Conservation (phyloP, 2,329 filamentous ascomycete species). For the Trichoderma atrobrunneum region DNA sequence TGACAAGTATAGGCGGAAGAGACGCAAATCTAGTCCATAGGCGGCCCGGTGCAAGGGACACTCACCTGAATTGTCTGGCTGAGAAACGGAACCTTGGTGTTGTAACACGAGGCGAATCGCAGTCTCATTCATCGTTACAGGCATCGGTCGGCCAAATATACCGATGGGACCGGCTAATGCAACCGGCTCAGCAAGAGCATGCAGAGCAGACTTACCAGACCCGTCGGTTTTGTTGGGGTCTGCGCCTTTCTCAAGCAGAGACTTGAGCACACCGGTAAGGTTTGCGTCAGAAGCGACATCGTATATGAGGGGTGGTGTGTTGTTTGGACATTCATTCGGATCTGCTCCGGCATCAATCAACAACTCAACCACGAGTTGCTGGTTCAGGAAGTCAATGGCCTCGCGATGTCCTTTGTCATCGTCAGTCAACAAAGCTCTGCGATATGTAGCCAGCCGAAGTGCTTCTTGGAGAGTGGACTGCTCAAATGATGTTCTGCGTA, state of each 20-base stretch:
- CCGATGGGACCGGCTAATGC: not conserved
- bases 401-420: not conserved
- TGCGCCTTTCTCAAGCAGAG: conserved; percentile 28
- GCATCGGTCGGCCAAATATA: not conserved
- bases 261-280: conserved; percentile 23
- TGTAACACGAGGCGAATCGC: conserved; percentile 24
- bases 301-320: conserved; percentile 8
- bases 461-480: not conserved
- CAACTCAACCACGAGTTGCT: conserved; percentile 22
- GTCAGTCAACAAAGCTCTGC: not conserved
- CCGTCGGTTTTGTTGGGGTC: conserved; percentile 22
- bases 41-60: conserved; percentile 26
- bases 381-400: conserved; percentile 21
- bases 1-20: conserved; percentile 25
- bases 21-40: conserved; percentile 18
- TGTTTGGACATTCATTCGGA: conserved; percentile 12
- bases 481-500: conserved; percentile 10
- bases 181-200: conserved; percentile 21
- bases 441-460: not conserved
- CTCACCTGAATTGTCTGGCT: conserved; percentile 25
- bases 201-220: conserved; percentile 24
- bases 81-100: conserved; percentile 23
- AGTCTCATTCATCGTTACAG: conserved; percentile 16
- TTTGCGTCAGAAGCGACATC: conserved; percentile 9
- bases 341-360: conserved; percentile 26